These are phyloP conservation scores for Entomortierella chlamydospora DNA, from an alignment of 192 early-diverging fungal genomes.

Conservation along the genomic window DNA sequence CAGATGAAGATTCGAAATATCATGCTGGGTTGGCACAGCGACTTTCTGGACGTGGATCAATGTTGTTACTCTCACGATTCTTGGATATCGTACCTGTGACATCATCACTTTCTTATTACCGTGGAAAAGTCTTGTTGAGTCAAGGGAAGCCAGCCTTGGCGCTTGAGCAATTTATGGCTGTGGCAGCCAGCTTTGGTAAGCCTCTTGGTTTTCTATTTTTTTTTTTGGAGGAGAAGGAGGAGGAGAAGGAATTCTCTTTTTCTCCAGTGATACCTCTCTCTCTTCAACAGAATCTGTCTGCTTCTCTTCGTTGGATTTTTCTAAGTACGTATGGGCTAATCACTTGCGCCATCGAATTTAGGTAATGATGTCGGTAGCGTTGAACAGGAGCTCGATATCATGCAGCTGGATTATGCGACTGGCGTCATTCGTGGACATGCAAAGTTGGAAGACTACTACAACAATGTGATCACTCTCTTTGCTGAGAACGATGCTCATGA, in stretches of 20 bases:
- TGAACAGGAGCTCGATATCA: conserved; percentile 49
- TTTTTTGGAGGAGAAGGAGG: neutral
- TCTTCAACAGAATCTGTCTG: neutral
- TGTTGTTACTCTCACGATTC: conserved; percentile 21
- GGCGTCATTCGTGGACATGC: conserved; percentile 29
- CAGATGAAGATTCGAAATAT: conserved; percentile 14
- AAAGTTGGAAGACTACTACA: conserved; percentile 43
- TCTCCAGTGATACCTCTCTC: no score
- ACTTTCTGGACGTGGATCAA: conserved; percentile 29
- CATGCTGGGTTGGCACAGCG: conserved; percentile 37
- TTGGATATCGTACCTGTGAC: conserved; percentile 27
- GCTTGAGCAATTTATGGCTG: conserved; percentile 31
- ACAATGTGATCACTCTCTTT: conserved; percentile 22
- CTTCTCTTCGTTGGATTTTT: neutral
- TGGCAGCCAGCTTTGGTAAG: conserved; percentile 44
- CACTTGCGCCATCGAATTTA: no score
- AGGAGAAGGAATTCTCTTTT: no score
- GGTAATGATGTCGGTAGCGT: conserved; percentile 40
- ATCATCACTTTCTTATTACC: conserved; percentile 38
- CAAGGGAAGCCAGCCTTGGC: conserved; percentile 24
- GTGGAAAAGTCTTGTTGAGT: conserved; percentile 33
- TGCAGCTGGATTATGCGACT: conserved; percentile 35
- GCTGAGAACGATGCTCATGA: conserved; percentile 22
- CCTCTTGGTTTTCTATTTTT: neutral
- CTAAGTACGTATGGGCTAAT: no score